Evolutionary conservation across 1,139 yeast genomes (phyloP), one percentile per base, ranked within the genome.

Genomic region (Debaryomycetaceae sp.): DNA sequence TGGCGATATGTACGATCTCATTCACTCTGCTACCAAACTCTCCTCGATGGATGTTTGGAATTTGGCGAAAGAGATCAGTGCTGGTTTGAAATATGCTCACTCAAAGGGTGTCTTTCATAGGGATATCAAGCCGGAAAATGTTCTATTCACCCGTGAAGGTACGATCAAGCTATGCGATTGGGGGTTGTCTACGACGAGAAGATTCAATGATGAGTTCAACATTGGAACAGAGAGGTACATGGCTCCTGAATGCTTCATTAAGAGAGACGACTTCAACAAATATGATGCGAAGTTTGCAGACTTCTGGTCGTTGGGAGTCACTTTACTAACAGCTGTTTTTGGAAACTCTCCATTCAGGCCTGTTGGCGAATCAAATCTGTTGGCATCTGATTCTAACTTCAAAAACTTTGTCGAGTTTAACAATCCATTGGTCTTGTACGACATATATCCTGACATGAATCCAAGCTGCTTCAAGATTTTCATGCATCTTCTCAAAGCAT

Each of bases 141-240:
- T 78, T 42, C 62, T 78, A 46, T 62, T 78, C 45, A 65, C 63
- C 44, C 60, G 57, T 42, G 53, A 62, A 44, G 75, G 74, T 39
- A 56, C 66, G 44, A 68, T 75, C 46, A 78, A 78, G 60, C 58
- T 78, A 43, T 77, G 82, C 56, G 83, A 78, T 59, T 78, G 82
- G 82, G 83, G 83, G 5, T 67, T 78, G 48, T 70, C 81, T 27
- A 76, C 82, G 1, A 60, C 60, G 41, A 51, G 52, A 17, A 51
- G 68, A 38, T 55, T 57, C 40, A 72, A 66, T 49, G 52, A 58
- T 36, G 81, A 77, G 47, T 76, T 74, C 55, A 70, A 74, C 51
- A 78, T 78, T 38, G 83, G 83, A 36, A 76, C 82, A 6, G 82
- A 78, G 51, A 76, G 76, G 56, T 78, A 77, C 54, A 77, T 78